Evolutionary conservation across 352 stramenopile genomes (phyloP).

Genomic region (Thalassiosira pacifica): DNA sequence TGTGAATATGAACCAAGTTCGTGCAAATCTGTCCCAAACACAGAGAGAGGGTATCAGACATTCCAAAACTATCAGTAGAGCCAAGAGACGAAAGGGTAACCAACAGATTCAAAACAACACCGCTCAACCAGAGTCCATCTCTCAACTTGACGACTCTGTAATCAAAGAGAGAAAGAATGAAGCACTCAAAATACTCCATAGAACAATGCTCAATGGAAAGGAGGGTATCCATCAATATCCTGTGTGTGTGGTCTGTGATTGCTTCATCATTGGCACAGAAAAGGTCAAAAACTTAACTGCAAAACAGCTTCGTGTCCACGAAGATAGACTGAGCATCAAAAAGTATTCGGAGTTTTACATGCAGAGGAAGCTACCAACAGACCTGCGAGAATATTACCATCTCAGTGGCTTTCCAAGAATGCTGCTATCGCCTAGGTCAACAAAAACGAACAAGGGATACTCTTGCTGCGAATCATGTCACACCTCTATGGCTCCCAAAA

Average conservation of each 20-base stretch:
- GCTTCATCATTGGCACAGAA: constrained; percentile 12
- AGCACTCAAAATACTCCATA: too few relatives aligned
- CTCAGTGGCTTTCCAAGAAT: background rate
- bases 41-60: too few relatives aligned
- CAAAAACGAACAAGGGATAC: background rate
- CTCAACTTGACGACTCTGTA: too few relatives aligned
- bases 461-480: background rate
- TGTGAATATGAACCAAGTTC: too few relatives aligned
- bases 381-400: background rate
- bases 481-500: background rate
- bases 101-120: too few relatives aligned
- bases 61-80: too few relatives aligned
- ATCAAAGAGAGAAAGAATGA: too few relatives aligned
- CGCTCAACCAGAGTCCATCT: too few relatives aligned
- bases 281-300: background rate
- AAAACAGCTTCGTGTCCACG: background rate
- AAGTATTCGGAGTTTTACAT: constrained; percentile 3
- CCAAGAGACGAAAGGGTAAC: too few relatives aligned
- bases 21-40: too few relatives aligned
- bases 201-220: too few relatives aligned
- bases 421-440: constrained; percentile 2
- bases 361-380: background rate
- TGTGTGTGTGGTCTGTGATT: constrained; percentile 20
- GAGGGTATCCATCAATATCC: too few relatives aligned
- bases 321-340: constrained; percentile 5